These are phyloP conservation scores for Thamnidium elegans DNA, from an alignment of 192 early-diverging fungal species.

Conservation along the genomic window DNA sequence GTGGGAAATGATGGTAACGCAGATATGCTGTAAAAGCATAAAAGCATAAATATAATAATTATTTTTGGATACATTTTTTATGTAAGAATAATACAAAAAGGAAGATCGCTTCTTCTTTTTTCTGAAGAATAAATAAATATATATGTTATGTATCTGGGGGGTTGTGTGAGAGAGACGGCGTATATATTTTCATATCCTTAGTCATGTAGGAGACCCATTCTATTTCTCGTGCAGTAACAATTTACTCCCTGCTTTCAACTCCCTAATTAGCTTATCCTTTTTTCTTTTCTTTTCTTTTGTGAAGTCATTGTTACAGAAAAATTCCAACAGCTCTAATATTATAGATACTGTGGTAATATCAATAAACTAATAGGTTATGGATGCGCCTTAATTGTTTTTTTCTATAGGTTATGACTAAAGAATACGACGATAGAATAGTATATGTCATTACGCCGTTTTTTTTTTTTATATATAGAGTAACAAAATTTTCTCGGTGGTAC, in stretches of 20 bases:
- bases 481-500: not conserved
- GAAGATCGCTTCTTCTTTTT: not conserved
- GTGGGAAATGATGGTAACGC: not conserved
- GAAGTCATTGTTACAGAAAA: constrained; percentile 53
- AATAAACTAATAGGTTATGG: not conserved
- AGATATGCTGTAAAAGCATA: no score
- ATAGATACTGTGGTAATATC: constrained; percentile 52
- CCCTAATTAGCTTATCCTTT: no score
- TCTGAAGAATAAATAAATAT: not conserved
- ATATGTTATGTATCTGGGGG: no score
- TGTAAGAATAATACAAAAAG: not conserved
- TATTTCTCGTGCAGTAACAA: no score
- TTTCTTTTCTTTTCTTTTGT: no score
- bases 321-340: constrained; percentile 54
- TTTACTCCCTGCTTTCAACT: no score
- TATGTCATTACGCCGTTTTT: constrained; percentile 66
- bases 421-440: constrained; percentile 46
- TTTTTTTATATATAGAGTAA: constrained; percentile 50
- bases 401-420: constrained; percentile 46
- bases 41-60: no score
- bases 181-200: no score
- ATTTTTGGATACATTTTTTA: not conserved
- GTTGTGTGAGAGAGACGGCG: no score
- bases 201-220: no score
- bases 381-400: not conserved